Conservation (phyloP, 768 basidiomycete species). For the Mrakia gelida region DNA sequence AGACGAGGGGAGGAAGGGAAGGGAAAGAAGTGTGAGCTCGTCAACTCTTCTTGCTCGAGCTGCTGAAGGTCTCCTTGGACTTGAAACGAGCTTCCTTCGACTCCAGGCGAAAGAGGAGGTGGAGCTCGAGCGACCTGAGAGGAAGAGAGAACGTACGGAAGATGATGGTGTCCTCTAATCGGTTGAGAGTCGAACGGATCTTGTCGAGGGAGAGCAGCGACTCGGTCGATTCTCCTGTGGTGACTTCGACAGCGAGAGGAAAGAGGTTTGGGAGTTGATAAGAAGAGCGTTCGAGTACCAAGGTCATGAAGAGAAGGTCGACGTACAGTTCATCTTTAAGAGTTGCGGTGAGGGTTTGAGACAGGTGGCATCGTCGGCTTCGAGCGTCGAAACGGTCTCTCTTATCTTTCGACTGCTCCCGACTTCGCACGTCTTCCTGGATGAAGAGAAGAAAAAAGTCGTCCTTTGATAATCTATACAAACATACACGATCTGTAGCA, state of each 20-base stretch:
- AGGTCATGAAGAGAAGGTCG: neutral
- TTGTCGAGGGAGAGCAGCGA: conserved; percentile 82
- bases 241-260: conserved; percentile 1
- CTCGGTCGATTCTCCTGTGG: conserved; percentile 38
- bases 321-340: conserved; percentile 16
- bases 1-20: neutral
- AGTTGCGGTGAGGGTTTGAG: neutral
- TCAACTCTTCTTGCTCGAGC: neutral
- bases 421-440: no score
- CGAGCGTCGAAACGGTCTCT: neutral
- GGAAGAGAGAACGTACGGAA: conserved; percentile 52
- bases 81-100: neutral
- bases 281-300: no score
- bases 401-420: no score
- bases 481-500: no score
- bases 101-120: neutral
- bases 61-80: neutral
- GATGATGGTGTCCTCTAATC: conserved; percentile 98
- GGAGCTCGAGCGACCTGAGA: neutral
- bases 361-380: neutral
- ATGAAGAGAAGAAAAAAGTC: no score
- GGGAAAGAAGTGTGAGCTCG: neutral
- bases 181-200: conserved; percentile 77
- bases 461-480: no score
- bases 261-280: no score